Conservation (phyloP, 2,329 filamentous ascomycete species). For the Cytospora schulzeri region DNA sequence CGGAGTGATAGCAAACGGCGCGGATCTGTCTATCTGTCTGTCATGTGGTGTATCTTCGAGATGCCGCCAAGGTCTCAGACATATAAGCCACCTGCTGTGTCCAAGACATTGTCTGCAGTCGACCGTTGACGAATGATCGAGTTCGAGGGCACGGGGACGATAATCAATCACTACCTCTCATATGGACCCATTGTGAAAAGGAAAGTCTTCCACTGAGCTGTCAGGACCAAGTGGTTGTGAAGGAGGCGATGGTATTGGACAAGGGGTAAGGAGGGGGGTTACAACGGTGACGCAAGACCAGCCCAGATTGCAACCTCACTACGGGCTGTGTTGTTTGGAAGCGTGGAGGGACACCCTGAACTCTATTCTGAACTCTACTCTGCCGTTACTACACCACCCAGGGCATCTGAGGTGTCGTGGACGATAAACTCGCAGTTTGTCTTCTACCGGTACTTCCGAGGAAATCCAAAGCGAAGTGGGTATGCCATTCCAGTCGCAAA, state of each 20-base stretch:
- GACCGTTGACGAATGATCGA: background rate
- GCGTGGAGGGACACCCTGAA: background rate
- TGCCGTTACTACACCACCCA: background rate
- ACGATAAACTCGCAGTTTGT: background rate
- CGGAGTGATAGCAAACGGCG: background rate
- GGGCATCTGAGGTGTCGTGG: background rate
- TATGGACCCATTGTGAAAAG: background rate
- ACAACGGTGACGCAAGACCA: slow-evolving; percentile 15
- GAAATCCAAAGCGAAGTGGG: background rate
- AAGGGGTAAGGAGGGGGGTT: slow-evolving; percentile 2
- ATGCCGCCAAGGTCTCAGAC: slow-evolving; percentile 3
- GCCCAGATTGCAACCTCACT: background rate
- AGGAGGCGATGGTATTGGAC: background rate
- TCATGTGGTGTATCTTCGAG: background rate
- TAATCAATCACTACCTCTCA: background rate
- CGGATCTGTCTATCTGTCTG: background rate
- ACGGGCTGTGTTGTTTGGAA: background rate
- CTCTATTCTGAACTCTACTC: background rate
- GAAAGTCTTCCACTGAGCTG: background rate
- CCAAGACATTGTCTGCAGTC: slow-evolving; percentile 4
- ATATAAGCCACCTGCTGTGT: background rate
- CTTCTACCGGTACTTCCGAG: background rate
- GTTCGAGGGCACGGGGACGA: background rate
- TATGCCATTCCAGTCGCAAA: background rate
- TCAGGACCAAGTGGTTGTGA: background rate